Base-by-base conservation (phyloP, 495 filamentous ascomycete species). In the Tetracladium setigerum region DNA sequence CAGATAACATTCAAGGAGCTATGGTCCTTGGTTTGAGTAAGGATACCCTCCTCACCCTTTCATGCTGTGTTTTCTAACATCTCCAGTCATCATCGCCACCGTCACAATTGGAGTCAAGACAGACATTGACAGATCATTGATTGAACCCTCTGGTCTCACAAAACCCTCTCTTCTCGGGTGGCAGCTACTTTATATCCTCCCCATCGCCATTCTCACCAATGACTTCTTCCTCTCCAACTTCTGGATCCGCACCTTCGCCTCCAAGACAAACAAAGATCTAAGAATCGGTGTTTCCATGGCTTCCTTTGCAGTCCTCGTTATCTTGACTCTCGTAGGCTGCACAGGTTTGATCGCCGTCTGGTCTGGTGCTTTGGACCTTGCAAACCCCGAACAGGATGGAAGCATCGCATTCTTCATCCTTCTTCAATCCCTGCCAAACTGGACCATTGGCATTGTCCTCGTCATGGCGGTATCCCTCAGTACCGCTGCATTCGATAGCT, bases 221-320 rank as follows among this genome's bases (percentile, higher is more conserved):
- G 76, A 86, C 61, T 86, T 89, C 68, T 89, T 89, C 64, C 66
- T 88, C 30, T 84, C 83, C 41, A 76, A 76, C 49, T 87, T 84
- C 67, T 89, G 84, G 84, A 77, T 88, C 55, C 81, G 84, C 40
- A 84, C 85, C n/a, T 89, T 89, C 58, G 82, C 84, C 16, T 81
- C 82, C 47, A 82, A 79, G 56, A 83, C 83, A 1, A 85, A 89
- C 66, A 79, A 69, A 47, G 85, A 88, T 53, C 74, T 89, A n/a
- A 77, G 73, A 67, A 69, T 86, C 44, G 84, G 84, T 10, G 70
- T 83, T 30, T 69, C 69, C n/a, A 65, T 84, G 14, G 84, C 85
- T 15, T 72, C 75, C 11, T 60, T 79, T 7, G 74, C 65, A 40
- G 72, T 83, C 30, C 70, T 83, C 32, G 59, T 78, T 42, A 77